Conservation (phyloP, 805 yeast species). For the Kodamaea lidongshanica region DNA sequence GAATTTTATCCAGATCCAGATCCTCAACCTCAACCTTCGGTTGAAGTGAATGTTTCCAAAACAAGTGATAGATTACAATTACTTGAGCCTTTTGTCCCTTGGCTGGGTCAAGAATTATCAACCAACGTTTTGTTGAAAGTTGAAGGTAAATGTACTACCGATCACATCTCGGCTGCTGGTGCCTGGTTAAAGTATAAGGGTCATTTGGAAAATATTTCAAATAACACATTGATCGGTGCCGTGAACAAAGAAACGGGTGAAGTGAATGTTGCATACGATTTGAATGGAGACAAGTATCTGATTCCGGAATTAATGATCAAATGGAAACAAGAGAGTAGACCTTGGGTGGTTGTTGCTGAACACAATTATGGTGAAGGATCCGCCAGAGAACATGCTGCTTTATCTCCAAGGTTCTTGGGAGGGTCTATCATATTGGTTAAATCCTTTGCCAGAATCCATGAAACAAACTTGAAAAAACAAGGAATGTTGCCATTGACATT, state of each 20-base stretch:
- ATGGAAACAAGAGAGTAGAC: constrained; percentile 80
- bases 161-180: constrained; percentile 98
- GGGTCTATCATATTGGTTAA: constrained; percentile 84
- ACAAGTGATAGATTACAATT: constrained; percentile 88
- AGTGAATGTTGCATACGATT: constrained; percentile 83
- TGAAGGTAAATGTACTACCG: constrained; percentile 97
- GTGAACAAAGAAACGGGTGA: constrained; percentile 95
- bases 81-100: constrained; percentile 79
- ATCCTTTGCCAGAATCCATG: constrained; percentile 97
- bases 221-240: constrained; percentile 95
- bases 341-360: constrained; percentile 96
- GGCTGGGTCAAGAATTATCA: constrained; percentile 80
- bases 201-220: constrained; percentile 89
- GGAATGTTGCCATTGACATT: constrained; percentile 95
- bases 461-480: constrained; percentile 95
- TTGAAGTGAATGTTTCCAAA: constrained; percentile 68
- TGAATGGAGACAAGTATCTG: constrained; percentile 67
- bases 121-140: constrained; percentile 80
- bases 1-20: constrained; percentile 69
- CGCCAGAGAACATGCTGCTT: constrained; percentile 98
- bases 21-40: constrained; percentile 59
- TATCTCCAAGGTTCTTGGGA: constrained; percentile 91
- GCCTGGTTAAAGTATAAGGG: constrained; percentile 98
- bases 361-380: constrained; percentile 99
- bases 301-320: constrained; percentile 96